A percentile compares a stretch with the other conserved stretches of the same genome.
Evolutionary conservation across 192 early-diverging fungal genomes (phyloP).

Genomic region (Rhizophlyctis rosea): DNA sequence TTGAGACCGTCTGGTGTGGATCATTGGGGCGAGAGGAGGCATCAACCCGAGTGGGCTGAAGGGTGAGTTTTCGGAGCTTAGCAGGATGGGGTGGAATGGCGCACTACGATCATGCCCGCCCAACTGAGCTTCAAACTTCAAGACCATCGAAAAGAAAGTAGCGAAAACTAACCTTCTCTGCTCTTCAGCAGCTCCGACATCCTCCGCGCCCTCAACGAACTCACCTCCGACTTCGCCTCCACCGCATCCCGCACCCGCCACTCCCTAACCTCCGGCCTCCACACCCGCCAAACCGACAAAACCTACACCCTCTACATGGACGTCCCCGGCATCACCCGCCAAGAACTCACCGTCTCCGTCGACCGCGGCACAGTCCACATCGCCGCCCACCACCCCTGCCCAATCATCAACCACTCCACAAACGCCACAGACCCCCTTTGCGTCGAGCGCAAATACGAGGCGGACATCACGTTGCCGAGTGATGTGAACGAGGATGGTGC

Average conservation of each 20-base stretch:
- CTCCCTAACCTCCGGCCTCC: constrained; percentile 15
- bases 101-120: no score
- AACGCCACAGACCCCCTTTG: constrained; percentile 17
- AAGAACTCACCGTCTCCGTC: constrained; percentile 10
- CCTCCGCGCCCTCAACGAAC: constrained; percentile 18
- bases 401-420: constrained; percentile 2
- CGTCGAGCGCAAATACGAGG: constrained; percentile 26
- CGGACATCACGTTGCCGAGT: constrained; percentile 19
- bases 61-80: no score
- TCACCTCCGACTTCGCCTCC: constrained; percentile 22
- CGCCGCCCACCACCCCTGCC: constrained; percentile 18
- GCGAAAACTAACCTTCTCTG: neutral
- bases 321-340: constrained; percentile 25
- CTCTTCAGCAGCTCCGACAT: constrained; percentile 9
- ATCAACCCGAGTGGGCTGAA: no score
- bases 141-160: no score
- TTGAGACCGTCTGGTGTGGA: no score
- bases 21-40: no score
- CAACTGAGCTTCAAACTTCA: no score
- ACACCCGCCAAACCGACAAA: constrained; percentile 18
- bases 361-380: constrained; percentile 19
- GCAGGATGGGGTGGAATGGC: no score
- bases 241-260: constrained; percentile 11
- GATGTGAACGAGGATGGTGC: constrained; percentile 24
- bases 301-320: constrained; percentile 22